Percentiles rank a stretch among this genome's conserved stretches.
Conservation (phyloP, 1,284 basidiomycete species). For the Microstroma glucosiphilum region DNA sequence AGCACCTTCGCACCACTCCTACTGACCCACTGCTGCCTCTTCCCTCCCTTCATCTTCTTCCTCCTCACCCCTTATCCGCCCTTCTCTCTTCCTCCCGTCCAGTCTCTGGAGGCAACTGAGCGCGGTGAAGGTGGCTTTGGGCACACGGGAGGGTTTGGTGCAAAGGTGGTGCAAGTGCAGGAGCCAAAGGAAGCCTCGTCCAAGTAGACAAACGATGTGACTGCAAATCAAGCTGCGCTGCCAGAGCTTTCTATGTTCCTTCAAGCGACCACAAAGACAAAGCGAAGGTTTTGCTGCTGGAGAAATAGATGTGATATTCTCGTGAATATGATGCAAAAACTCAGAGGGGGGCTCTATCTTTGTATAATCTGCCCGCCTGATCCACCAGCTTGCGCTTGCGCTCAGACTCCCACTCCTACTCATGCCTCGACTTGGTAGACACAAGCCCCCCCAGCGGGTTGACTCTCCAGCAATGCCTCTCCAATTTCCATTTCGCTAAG, state of each 20-base stretch:
- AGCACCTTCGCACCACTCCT: not conserved
- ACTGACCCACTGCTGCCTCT: not conserved
- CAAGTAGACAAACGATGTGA: too few species aligned
- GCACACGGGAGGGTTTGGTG: conserved; percentile 67
- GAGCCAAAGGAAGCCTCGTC: too few species aligned
- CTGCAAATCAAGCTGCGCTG: too few species aligned
- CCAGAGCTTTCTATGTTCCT: too few species aligned
- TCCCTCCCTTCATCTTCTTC: not conserved
- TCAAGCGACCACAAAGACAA: too few species aligned
- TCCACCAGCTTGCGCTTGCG: not conserved
- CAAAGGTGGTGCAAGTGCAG: not conserved
- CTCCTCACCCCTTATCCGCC: not conserved
- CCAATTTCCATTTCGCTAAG: conserved; percentile 26
- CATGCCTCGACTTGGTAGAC: conserved; percentile 12
- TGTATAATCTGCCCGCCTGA: too few species aligned
- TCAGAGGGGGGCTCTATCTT: too few species aligned
- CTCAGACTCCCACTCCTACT: not conserved
- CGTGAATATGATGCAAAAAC: too few species aligned
- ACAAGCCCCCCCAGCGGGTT: conserved; percentile 45
- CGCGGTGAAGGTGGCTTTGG: conserved; percentile 87
- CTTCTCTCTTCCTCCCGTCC: conserved; percentile 1
- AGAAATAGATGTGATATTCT: too few species aligned
- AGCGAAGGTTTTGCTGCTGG: too few species aligned
- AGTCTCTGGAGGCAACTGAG: conserved; percentile 75
- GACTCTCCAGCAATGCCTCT: conserved; percentile 40